Conservation (phyloP, 1,284 basidiomycete genomes). For the Rhodotorula sp. region DNA sequence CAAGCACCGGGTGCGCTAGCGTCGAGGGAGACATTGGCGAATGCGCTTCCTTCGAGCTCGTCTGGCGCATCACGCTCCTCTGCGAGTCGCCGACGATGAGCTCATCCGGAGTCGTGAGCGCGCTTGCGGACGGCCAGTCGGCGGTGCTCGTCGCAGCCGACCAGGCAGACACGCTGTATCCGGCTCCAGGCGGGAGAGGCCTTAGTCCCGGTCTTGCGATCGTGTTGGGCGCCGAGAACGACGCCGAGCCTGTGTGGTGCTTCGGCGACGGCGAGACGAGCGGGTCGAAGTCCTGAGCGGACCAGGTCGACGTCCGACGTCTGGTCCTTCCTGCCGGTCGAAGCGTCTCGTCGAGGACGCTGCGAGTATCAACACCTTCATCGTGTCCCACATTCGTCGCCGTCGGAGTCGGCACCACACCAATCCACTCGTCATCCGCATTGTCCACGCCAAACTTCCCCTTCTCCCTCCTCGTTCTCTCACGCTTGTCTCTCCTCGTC, state of each 20-base stretch:
- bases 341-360: too few species aligned
- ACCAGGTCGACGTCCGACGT: slow-evolving; percentile 8
- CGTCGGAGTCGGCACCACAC: background rate
- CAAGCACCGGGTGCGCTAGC: too few species aligned
- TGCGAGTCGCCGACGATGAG: background rate
- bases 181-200: slow-evolving; percentile 4
- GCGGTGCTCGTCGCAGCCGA: background rate
- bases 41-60: background rate
- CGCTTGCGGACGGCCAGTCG: background rate
- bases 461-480: slow-evolving; percentile 2
- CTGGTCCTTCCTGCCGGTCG: background rate
- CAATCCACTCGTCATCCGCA: slow-evolving; percentile 1
- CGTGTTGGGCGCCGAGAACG: background rate
- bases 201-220: background rate
- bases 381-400: background rate
- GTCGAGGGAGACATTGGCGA: too few species aligned
- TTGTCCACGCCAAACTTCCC: slow-evolving; percentile 8
- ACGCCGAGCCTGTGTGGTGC: background rate
- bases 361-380: background rate
- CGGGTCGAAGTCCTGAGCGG: slow-evolving; percentile 1
- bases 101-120: background rate
- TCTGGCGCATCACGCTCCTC: background rate
- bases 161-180: background rate
- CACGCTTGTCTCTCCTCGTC: background rate
- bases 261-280: background rate